Conservation (phyloP, 805 yeast species). For the Cyberlindnera mrakii region DNA sequence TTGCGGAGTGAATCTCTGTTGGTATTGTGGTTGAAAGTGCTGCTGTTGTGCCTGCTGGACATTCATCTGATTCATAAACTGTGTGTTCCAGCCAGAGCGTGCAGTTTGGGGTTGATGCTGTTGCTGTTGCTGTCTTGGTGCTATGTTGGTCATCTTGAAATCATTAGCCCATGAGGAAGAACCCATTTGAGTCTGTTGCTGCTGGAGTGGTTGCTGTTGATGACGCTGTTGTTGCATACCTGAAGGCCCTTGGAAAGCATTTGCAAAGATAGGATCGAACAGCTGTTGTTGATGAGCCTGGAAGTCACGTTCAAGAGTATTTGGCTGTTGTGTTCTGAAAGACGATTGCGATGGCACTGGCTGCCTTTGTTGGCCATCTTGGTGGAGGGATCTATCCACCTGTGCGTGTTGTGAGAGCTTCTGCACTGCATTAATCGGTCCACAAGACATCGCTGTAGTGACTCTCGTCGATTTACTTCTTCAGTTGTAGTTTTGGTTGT, state of each 20-base stretch:
- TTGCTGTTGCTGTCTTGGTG: conserved; percentile 7
- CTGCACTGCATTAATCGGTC: conserved; percentile 22
- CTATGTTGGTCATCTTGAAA: conserved; percentile 11
- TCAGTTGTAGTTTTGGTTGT: no score
- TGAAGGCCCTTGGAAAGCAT: conserved; percentile 6
- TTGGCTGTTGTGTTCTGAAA: conserved; percentile 13
- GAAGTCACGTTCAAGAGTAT: conserved; percentile 16
- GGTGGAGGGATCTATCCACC: conserved; percentile 22
- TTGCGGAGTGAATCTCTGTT: conserved; percentile 10
- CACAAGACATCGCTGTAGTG: conserved; percentile 16
- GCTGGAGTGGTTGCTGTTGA: conserved; percentile 5
- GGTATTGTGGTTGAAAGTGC: conserved; percentile 2
- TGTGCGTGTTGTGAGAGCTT: conserved; percentile 19
- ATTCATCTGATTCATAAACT: conserved; percentile 11
- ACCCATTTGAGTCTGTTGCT: conserved; percentile 1
- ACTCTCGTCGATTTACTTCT: neutral
- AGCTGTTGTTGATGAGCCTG: conserved; percentile 11
- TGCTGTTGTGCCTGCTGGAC: conserved; percentile 4
- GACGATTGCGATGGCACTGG: conserved; percentile 1
- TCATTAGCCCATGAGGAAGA: conserved; percentile 20
- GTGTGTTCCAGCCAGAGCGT: conserved; percentile 13
- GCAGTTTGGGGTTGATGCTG: conserved; percentile 1
- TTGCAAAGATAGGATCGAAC: conserved; percentile 6
- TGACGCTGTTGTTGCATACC: conserved; percentile 1
- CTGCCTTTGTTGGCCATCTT: conserved; percentile 12